Base-by-base conservation (phyloP, 164 flowering plant species). In the Pachysandra terminalis region DNA sequence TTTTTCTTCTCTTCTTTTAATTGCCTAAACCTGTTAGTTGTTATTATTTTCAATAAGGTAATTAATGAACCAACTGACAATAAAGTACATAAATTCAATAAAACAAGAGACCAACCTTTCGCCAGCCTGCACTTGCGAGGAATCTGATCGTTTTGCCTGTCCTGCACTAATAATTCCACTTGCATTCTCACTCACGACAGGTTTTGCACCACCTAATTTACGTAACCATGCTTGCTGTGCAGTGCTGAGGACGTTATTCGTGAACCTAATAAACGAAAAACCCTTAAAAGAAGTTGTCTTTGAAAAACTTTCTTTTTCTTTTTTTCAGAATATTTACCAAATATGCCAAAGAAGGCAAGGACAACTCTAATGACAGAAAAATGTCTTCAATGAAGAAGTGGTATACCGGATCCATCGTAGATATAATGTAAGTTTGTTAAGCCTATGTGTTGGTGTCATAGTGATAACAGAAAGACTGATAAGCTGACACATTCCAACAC, bases 141-240 rank as follows among this genome's bases (percentile, higher is more conserved):
- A 74, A 61, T 73, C 73, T 68, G 85, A 71, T 65, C 98, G 72
- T 61, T 89, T 95, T 75, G 98, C 98, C 71, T 79, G 85, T 26
- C 97, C 97, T 23, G 98, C 98, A 67, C 84, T 90, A 59, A 91
- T 95, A 56, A 95, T 95, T 64, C 89, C 90, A 72, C 86, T 82
- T 17, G 91, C 96, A 77, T 80, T 84, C 72, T 85, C 89, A 75
- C 61, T 77, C 57, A 91, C 87, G 54, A 73, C 89, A 76, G 98
- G 97, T 69, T 90, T 90, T 75, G 98, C 97, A 75, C 98, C 98
- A 66, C 98, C 97, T 77, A 90, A 71, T 75, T 86, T 90, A 55
- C 95, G 90, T 68, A 94, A 72, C 98, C 98, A 94, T 61, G 91
- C 89, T 78, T 94, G 98, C 74, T 95, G 98, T 48, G 96, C 96